A percentile compares a stretch with the other conserved stretches of the same genome.
phyloP scores from a whole-genome alignment of 2,329 filamentous ascomycete genomes.

The Xylariaceae sp. region DNA sequence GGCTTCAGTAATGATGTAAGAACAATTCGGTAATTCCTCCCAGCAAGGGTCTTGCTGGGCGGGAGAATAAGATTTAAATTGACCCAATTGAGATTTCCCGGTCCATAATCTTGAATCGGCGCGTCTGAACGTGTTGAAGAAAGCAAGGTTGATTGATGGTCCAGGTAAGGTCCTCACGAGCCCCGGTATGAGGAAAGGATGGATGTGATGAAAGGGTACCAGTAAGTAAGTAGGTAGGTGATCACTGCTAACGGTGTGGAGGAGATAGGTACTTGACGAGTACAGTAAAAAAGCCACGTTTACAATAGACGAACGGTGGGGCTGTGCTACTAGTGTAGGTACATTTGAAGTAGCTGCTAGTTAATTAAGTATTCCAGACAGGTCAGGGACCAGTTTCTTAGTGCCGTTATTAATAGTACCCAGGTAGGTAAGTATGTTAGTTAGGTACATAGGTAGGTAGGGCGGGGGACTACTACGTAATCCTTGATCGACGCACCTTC shows the following conservation, averaged over 20 bases:
- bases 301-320: constrained; percentile 14
- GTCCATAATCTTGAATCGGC: not conserved
- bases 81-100: not conserved
- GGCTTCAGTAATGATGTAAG: not conserved
- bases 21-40: constrained; percentile 5
- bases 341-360: not conserved
- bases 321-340: not conserved
- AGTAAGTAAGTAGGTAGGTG: not conserved
- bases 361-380: not conserved
- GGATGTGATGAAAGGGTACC: not conserved
- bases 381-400: not conserved
- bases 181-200: not conserved
- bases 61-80: not conserved
- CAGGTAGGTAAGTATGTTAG: not conserved
- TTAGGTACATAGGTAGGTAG: not conserved
- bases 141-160: not conserved
- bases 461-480: no score
- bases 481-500: no score
- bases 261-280: not conserved
- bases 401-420: not conserved
- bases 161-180: no score
- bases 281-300: constrained; percentile 18
- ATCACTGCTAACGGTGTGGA: no score
- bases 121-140: not conserved
- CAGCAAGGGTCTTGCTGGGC: constrained; percentile 16